Base-by-base conservation (phyloP, 805 yeast species). In the Teunomyces pallodes region DNA sequence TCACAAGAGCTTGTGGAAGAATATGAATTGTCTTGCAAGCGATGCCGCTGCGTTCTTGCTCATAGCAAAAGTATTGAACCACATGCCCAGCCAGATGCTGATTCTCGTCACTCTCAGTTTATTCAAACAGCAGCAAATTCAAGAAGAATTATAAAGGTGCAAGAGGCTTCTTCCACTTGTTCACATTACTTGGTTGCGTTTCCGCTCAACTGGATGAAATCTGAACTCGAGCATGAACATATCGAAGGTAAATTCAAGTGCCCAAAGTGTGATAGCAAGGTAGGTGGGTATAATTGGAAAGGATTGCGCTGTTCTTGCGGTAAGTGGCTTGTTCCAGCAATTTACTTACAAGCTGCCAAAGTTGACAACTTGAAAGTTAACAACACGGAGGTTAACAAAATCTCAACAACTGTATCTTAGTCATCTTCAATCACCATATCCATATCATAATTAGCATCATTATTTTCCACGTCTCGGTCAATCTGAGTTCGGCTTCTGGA, bases 291-390 rank as follows among this genome's bases (percentile, higher is more conserved):
- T 64, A 82, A 84, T 52, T 94, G 99, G 99, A 87, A 84, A 59
- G 99, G 99, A 0, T 82, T 92, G 1, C 73, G 96, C 57, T 94
- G 99, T 65, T 82, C 94, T 49, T 94, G 99, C 66, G 97, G 97
- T 2, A 82, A 81, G 57, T 94, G 99, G 99, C 84, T 92, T 76
- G 79, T 89, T 8, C 99, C 99, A 0, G 95, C 96, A 1, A 77
- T 94, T 50, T 89, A 87, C 63, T 66, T 94, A 47, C 90, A 84
- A 64, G 74, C 83, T 27, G 86, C 90, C 5, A 87, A 88, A 62
- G 92, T 89, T 4, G 97, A 92, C 62, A 48, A 48, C 13, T 27
- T 48, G 3, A 48, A 45, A 33, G 13, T 28, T 17, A 14, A 26
- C 35, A 29, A 28, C 14, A 38, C 24, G 28, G 41, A 9, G n/a